A percentile compares a stretch with the other conserved stretches of the same genome.
Evolutionary conservation across 345 rosid species (phyloP).

Genomic region (Citrus sinensis): DNA sequence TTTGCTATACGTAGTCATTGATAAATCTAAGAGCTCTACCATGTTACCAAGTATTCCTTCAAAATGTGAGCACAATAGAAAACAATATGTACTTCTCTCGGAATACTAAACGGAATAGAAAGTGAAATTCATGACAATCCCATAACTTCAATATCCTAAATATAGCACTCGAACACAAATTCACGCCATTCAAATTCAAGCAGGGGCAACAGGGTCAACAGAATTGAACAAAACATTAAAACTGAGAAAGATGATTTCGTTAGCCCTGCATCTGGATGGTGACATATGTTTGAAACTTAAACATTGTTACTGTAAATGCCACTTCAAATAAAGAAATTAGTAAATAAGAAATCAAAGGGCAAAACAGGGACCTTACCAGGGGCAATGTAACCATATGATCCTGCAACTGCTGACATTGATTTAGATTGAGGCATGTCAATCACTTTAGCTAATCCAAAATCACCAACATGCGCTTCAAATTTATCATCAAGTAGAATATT

Average conservation of each 20-base stretch:
- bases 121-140: not conserved
- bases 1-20: not conserved
- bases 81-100: not conserved
- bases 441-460: conserved; percentile 96
- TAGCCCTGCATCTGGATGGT: not conserved
- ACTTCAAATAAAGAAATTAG: not conserved
- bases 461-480: conserved; percentile 96
- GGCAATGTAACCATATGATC: conserved; percentile 98
- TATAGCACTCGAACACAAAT: not conserved
- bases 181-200: not conserved
- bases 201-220: not conserved
- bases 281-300: not conserved
- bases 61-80: not conserved
- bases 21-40: not conserved
- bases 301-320: not conserved
- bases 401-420: conserved; percentile 95
- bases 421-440: conserved; percentile 92
- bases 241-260: not conserved
- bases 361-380: conserved; percentile 58
- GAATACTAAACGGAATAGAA: not conserved
- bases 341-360: not conserved
- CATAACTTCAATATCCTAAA: not conserved
- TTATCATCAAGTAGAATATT: conserved; percentile 88
- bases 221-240: not conserved
- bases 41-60: not conserved